Evolutionary conservation across 2,329 filamentous ascomycete genomes (phyloP), one percentile per base, ranked within the genome.

Genomic region (Phyllosticta citrichinensis): DNA sequence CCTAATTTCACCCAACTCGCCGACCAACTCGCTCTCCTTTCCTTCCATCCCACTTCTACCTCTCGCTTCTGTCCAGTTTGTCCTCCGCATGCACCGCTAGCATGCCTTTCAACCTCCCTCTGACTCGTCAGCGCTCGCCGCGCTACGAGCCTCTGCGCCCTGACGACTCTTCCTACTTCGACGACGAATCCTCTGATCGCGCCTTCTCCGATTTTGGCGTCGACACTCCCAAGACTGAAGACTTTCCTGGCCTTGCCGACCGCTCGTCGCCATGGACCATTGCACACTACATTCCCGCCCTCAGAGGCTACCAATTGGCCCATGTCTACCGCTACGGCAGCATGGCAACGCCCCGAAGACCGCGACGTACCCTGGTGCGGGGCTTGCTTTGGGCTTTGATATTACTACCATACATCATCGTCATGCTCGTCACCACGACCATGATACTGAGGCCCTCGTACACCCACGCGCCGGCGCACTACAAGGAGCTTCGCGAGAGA

Each of bases 391-490:
- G 68, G 67, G 62, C 63, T 11, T 12, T 71, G 58, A 71, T 72
- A 62, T 66, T 66, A 3, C 60, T 73, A 11, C 72, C 71, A 2
- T 73, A 70, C 62, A 57, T 74, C 50, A 63, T 68, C 54, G 61
- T 69, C 40, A 61, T 69, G 55, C 69, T 80, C 5, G 68, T 79
- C 19, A 62, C 80, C 22, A 67, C 80, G 52, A 76, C 75, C 1
- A 76, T 75, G 53, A 70, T 80, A 20, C 77, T 84, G 66, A 75
- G 78, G 55, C 82, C 83, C 8, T 83, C 81, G 3, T 85, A 85
- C 68, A 82, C 81, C 2, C 71, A 75, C 62, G 76, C 75, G 17
- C 83, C 83, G 5, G 64, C 74, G 9, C 81, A 83, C 67, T 85
- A 85, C 66, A 62, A 72, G 51, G 71, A 73, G 56, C 68, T 79